Percentiles rank a stretch among this genome's conserved stretches.
Evolutionary conservation across 495 filamentous ascomycete species (phyloP).

Genomic region (Neurospora terricola): DNA sequence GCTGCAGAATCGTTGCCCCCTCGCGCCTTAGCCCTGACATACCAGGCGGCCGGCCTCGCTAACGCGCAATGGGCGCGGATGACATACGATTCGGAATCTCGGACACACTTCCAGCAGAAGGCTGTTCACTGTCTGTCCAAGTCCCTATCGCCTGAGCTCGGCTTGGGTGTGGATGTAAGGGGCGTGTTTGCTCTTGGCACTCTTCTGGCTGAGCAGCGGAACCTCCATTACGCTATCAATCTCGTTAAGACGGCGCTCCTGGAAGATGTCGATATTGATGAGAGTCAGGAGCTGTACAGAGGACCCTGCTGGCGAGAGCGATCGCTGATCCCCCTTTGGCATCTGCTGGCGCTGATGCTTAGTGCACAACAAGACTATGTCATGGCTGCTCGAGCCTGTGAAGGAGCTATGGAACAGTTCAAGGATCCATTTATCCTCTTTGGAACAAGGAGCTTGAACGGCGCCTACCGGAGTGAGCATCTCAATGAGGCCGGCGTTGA

Average conservation of each 20-base stretch:
- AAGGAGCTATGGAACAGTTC: conserved; percentile 85
- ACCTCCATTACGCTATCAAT: conserved; percentile 66
- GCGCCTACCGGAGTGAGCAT: conserved; percentile 42
- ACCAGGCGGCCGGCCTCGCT: conserved; percentile 72
- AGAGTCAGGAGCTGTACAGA: conserved; percentile 25
- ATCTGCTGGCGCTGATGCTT: conserved; percentile 74
- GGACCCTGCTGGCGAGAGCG: conserved; percentile 41
- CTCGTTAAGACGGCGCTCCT: conserved; percentile 53
- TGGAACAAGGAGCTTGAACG: conserved; percentile 34
- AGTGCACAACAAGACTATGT: conserved; percentile 79
- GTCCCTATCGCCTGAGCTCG: conserved; percentile 55
- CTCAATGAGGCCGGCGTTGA: conserved; percentile 32
- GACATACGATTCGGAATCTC: conserved; percentile 59
- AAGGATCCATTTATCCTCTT: conserved; percentile 49
- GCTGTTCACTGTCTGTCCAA: conserved; percentile 65
- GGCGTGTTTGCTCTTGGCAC: conserved; percentile 71
- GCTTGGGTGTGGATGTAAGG: conserved; percentile 51
- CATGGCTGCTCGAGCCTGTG: conserved; percentile 68
- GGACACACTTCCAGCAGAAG: conserved; percentile 58
- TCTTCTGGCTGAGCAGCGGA: conserved; percentile 68
- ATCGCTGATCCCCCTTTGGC: conserved; percentile 64
- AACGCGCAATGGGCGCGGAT: conserved; percentile 77
- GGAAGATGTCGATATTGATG: conserved; percentile 27
- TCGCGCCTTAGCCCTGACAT: conserved; percentile 52
- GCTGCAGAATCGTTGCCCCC: conserved; percentile 34